These are phyloP conservation scores for Tuctoria greenei DNA, from an alignment of 176 grass and related monocot species.

Conservation along the genomic window DNA sequence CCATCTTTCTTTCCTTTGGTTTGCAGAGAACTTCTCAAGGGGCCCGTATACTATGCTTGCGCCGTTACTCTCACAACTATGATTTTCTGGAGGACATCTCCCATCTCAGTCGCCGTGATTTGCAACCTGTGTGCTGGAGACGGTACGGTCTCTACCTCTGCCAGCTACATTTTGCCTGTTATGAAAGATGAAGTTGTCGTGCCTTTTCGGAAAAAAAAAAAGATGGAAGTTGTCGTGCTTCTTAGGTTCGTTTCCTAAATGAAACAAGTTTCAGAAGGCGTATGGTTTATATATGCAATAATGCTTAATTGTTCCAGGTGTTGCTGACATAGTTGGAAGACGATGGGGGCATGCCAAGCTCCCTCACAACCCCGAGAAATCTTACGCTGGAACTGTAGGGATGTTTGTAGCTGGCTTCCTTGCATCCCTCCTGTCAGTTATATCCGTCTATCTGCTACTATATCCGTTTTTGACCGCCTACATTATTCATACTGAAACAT, in stretches of 20 bases:
- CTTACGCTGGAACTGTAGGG: slow-evolving; percentile 58
- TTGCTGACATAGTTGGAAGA: slow-evolving; percentile 83
- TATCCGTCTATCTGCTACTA: neutral
- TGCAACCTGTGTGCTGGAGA: slow-evolving; percentile 89
- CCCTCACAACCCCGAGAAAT: slow-evolving; percentile 73
- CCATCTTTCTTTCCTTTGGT: neutral
- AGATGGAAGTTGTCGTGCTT: too few relatives aligned
- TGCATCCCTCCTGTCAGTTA: slow-evolving; percentile 63
- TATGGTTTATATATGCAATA: neutral
- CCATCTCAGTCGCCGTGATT: slow-evolving; percentile 68
- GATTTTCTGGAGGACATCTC: slow-evolving; percentile 80
- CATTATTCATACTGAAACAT: neutral
- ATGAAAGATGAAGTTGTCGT: too few relatives aligned
- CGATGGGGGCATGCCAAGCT: slow-evolving; percentile 55
- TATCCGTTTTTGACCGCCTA: too few relatives aligned
- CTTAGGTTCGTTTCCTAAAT: too few relatives aligned
- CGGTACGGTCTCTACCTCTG: slow-evolving; percentile 53
- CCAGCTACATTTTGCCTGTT: too few relatives aligned
- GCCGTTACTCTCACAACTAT: slow-evolving; percentile 60
- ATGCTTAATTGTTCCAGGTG: slow-evolving; percentile 43
- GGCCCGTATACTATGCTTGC: slow-evolving; percentile 74
- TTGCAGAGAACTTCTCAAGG: slow-evolving; percentile 82
- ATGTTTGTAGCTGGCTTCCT: slow-evolving; percentile 65
- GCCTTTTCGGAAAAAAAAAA: too few relatives aligned
- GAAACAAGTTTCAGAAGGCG: neutral